phyloP scores from a whole-genome alignment of 331 rosid genomes.

The Cydonia oblonga region DNA sequence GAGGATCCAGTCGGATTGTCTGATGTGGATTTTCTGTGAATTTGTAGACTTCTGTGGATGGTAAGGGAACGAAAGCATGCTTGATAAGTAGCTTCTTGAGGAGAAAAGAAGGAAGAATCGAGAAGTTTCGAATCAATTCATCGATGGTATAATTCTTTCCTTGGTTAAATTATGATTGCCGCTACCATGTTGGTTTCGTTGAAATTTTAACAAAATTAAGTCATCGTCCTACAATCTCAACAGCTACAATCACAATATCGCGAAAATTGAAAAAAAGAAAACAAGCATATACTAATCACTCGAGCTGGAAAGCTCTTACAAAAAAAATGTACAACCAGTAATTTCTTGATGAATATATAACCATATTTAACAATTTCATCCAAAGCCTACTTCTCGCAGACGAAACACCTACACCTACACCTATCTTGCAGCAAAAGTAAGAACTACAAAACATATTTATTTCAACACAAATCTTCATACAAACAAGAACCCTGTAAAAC shows the following conservation, averaged over 20 bases:
- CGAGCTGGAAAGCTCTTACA: neutral
- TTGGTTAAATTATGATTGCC: neutral
- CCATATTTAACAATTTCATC: too few relatives aligned
- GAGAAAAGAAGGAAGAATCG: neutral
- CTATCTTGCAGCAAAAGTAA: neutral
- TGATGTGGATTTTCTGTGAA: constrained; percentile 15
- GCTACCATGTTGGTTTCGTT: neutral
- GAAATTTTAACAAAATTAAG: neutral
- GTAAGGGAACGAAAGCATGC: too few relatives aligned
- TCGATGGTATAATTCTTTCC: neutral
- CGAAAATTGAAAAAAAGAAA: neutral
- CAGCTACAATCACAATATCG: neutral
- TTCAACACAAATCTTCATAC: constrained; percentile 8
- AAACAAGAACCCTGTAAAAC: constrained; percentile 7
- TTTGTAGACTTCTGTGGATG: constrained; percentile 42
- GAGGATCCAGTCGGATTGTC: constrained; percentile 25
- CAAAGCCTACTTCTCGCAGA: neutral
- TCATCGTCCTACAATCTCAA: neutral
- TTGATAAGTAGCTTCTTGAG: neutral
- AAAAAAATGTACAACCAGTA: neutral
- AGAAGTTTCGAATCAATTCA: neutral
- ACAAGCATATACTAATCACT: neutral
- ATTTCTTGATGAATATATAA: too few relatives aligned
- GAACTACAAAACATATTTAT: constrained; percentile 8
- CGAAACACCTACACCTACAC: neutral